Evolutionary conservation across 805 yeast genomes (phyloP), one percentile per base, ranked within the genome.

Genomic region (Yarrowia osloensis): DNA sequence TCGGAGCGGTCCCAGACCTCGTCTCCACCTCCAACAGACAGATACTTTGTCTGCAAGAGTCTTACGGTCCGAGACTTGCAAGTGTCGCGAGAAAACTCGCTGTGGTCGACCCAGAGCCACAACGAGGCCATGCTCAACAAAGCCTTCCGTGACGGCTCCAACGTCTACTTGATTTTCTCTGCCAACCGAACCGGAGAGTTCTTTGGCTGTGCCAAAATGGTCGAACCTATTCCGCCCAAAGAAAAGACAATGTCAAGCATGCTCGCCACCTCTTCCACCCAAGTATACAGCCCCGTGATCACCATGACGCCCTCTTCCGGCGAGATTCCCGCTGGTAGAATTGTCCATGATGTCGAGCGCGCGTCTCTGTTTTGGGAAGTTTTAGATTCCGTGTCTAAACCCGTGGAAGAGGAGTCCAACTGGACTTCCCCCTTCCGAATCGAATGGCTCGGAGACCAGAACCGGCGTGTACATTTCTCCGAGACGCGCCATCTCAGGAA

Each of bases 41-140:
- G 80, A 15, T 80, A 73, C 67, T 79, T 79, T 67, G 76, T 79
- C 39, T 77, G 81, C 71, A 79, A 80, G 69, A 77, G 81, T 49
- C 71, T 80, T 37, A 75, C 82, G 4, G 72, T 72, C 11, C 77
- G 75, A 24, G 82, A 79, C 65, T 71, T 79, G 29, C 75, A 76
- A 47, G 70, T 73, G n/a, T 78, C 81, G 9, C 72, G 74, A 39
- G 67, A 68, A 46, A 68, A 72, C 8, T 76, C 77, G 26, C 68
- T 70, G 40, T 79, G 82, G 82, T 74, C 80, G 4, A 79, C 82
- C 29, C 82, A 79, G 71, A 69, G 76, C 12, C 80, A 80, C 68
- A 80, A 80, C 69, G 76, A 74, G 49, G 74, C 69, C n/a, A 71
- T 72, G 62, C 73, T 79, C 70, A 78, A 80, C 69, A 69, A 71